These are phyloP conservation scores for Hura crepitans DNA, from an alignment of 441 rosid species.

Conservation along the genomic window DNA sequence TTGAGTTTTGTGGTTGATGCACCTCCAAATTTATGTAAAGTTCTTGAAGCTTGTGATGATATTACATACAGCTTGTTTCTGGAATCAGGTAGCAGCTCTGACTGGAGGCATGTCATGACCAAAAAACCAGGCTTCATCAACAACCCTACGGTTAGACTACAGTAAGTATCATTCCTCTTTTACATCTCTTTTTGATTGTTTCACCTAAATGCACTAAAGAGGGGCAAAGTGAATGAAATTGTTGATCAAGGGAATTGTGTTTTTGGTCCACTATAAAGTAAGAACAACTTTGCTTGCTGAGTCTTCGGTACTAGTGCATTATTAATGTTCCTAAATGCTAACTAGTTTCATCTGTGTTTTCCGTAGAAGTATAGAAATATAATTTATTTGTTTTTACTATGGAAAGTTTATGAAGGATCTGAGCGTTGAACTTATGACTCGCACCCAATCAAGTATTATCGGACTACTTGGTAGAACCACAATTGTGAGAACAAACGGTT, in stretches of 20 bases:
- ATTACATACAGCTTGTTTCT: slow-evolving; percentile 33
- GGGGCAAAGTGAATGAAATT: background rate
- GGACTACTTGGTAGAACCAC: no score
- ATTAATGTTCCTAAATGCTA: no score
- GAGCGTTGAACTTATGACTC: no score
- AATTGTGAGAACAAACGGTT: no score
- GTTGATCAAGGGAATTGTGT: background rate
- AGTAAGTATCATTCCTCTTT: slow-evolving; percentile 45
- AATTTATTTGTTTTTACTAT: no score
- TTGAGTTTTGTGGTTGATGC: slow-evolving; percentile 63
- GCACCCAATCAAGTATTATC: no score
- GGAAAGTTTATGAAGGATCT: no score
- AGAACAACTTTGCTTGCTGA: no score
- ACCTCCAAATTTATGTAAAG: slow-evolving; percentile 40
- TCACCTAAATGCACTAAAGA: background rate
- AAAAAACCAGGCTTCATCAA: slow-evolving; percentile 31
- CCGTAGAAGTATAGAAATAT: no score
- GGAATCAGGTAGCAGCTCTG: slow-evolving; percentile 57
- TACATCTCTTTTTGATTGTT: background rate
- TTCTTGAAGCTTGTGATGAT: slow-evolving; percentile 60
- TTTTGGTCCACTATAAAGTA: background rate
- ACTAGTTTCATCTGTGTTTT: no score
- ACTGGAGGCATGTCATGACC: slow-evolving; percentile 53
- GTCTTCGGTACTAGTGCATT: no score
- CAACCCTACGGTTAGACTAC: slow-evolving; percentile 51